These are phyloP conservation scores for Colletotrichum agaves DNA, from an alignment of 2,329 filamentous ascomycete genomes.

Conservation along the genomic window DNA sequence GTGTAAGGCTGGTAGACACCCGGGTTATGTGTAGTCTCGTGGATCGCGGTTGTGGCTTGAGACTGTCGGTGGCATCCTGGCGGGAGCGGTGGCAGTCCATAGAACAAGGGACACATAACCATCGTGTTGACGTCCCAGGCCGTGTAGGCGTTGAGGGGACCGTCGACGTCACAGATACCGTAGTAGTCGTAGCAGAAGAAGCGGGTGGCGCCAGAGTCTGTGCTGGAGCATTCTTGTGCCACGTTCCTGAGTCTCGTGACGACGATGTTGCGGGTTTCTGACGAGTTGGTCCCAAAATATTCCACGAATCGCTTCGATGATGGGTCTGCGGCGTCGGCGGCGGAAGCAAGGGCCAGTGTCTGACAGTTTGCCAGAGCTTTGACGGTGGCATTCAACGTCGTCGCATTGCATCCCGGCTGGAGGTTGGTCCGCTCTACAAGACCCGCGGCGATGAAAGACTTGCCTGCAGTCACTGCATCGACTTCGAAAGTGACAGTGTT, in stretches of 20 bases:
- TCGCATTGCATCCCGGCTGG: conserved; percentile 6
- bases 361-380: conserved; percentile 39
- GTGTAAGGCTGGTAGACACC: conserved; percentile 39
- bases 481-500: conserved; percentile 38
- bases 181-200: conserved; percentile 40
- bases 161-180: conserved; percentile 36
- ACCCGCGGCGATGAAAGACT: neutral
- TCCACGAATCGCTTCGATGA: conserved; percentile 40
- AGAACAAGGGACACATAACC: conserved; percentile 41
- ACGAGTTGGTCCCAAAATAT: conserved; percentile 40
- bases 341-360: conserved; percentile 37
- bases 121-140: conserved; percentile 36
- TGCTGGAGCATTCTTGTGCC: conserved; percentile 39
- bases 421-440: conserved; percentile 36
- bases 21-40: conserved; percentile 41
- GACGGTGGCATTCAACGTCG: conserved; percentile 21
- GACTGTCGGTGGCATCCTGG: conserved; percentile 38
- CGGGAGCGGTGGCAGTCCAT: conserved; percentile 38
- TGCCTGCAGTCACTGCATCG: conserved; percentile 15
- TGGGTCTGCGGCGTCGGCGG: conserved; percentile 38
- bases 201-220: conserved; percentile 32
- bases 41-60: conserved; percentile 41
- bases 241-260: conserved; percentile 36
- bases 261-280: conserved; percentile 37
- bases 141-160: conserved; percentile 40